Percentiles rank a stretch among this genome's conserved stretches.
Conservation (phyloP, 1,284 basidiomycete species). For the Coniferiporia weirii region DNA sequence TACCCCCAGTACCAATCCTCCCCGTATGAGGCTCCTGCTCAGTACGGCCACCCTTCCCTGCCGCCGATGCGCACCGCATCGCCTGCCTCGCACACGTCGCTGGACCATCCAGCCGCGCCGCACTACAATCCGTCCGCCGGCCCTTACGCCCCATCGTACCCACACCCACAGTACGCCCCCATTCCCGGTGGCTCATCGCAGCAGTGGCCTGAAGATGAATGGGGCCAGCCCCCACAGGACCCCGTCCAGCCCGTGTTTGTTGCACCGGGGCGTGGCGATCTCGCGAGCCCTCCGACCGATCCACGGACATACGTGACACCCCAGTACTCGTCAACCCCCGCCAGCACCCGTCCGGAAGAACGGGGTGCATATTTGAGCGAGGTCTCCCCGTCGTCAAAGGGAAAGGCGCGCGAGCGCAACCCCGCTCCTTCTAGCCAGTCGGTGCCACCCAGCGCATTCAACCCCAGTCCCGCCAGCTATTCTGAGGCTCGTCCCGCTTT, state of each 20-base stretch:
- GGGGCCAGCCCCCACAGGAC: slow-evolving; percentile 27
- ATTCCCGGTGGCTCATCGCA: slow-evolving; percentile 26
- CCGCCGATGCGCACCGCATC: slow-evolving; percentile 33
- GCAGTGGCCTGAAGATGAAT: slow-evolving; percentile 31
- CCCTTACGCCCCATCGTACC: slow-evolving; percentile 27
- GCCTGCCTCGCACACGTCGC: slow-evolving; percentile 36
- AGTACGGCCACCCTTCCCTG: slow-evolving; percentile 31
- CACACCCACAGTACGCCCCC: slow-evolving; percentile 27
- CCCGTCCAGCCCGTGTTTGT: slow-evolving; percentile 24
- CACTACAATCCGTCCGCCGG: slow-evolving; percentile 25
- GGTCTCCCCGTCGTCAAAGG: slow-evolving; percentile 16
- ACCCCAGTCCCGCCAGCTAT: background rate
- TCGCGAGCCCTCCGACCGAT: slow-evolving; percentile 6
- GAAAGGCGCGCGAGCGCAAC: slow-evolving; percentile 18
- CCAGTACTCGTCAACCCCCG: slow-evolving; percentile 8
- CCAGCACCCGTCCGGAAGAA: slow-evolving; percentile 4
- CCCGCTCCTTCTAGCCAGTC: slow-evolving; percentile 3
- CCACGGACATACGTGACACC: slow-evolving; percentile 6
- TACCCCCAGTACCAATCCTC: slow-evolving; percentile 34
- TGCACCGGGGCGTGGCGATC: slow-evolving; percentile 4
- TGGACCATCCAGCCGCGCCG: slow-evolving; percentile 24
- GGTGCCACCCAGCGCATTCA: background rate
- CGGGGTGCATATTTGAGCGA: slow-evolving; percentile 4
- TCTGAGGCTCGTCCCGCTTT: slow-evolving; percentile 13
- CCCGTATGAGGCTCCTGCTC: slow-evolving; percentile 34